Evolutionary conservation across 2,329 filamentous ascomycete species (phyloP).

Genomic region (Aspergillus aculeatus): DNA sequence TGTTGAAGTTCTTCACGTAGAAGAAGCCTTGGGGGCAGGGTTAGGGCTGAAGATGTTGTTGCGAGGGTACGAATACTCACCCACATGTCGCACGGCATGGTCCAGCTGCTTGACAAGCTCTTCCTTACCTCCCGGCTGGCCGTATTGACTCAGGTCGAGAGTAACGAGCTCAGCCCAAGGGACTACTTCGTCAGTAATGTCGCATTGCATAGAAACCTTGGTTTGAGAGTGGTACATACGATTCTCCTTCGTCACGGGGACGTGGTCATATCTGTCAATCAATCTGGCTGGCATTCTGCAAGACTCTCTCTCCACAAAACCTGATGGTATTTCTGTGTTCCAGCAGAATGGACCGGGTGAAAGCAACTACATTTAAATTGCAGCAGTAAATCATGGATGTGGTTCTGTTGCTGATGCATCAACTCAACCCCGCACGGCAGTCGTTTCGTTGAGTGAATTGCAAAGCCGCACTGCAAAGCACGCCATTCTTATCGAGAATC

Average conservation of each 20-base stretch:
- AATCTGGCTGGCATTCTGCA: conserved; percentile 26
- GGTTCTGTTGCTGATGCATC: neutral
- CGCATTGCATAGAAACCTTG: conserved; percentile 8
- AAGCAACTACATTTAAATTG: neutral
- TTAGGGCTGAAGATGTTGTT: conserved; percentile 3
- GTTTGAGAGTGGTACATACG: conserved; percentile 12
- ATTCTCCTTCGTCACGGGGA: conserved; percentile 49
- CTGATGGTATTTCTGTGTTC: neutral
- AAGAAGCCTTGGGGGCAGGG: conserved; percentile 52
- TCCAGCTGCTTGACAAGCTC: conserved; percentile 55
- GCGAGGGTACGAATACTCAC: conserved; percentile 17
- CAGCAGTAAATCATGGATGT: neutral
- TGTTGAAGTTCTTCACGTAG: conserved; percentile 62
- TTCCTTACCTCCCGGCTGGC: conserved; percentile 55
- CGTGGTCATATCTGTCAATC: conserved; percentile 45
- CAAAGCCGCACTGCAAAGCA: conserved; percentile 19
- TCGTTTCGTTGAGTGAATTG: conserved; percentile 7
- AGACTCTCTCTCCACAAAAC: neutral
- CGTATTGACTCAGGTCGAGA: conserved; percentile 56
- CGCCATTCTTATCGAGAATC: conserved; percentile 19
- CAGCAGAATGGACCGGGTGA: too few species aligned
- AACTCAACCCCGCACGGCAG: conserved; percentile 15
- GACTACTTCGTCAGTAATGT: conserved; percentile 22
- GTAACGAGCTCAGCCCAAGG: conserved; percentile 59
- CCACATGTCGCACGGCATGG: conserved; percentile 52